Evolutionary conservation across 257 asterid genomes (phyloP), one percentile per base, ranked within the genome.

Genomic region (Plectranthus barbatus): DNA sequence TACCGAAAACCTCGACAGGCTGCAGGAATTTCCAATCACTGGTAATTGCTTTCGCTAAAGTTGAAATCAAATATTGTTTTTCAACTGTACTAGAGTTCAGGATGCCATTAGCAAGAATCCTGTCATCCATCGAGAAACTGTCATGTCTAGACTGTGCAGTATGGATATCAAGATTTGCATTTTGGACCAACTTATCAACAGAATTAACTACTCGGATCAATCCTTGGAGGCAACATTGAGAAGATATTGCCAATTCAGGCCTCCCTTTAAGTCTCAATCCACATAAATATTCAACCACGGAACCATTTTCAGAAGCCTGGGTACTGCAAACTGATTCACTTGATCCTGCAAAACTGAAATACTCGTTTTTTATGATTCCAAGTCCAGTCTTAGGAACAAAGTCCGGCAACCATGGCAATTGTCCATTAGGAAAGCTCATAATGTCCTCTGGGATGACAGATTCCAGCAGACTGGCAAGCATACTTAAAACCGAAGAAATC

Each of bases 341-440:
- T 40, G 14, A 47, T 47, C 62, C 86, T 31, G 78, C 72, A 76
- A 72, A 71, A 74, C 77, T 67, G 44, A 88, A 56, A 56, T 71
- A 81, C 42, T 91, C 82, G 55, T 78, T 79, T 71, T 73, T 82
- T 21, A 86, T 68, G 55, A 93, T 72, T 70, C 48, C 74, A 48
- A 90, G 80, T 56, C 96, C 97, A 54, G 85, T 76, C 81, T 67
- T 83, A 14, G 96, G 86, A 59, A 90, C 95, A 54, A 93, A 93
- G 10, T 93, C 97, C 0, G 99, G 97, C 71, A 92, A 79, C 91
- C 95, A 89, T 36, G 92, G 82, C 73, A 91, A 47, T 64, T n/a
- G 48, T 18, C 74, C 78, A 55, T 74, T 67, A 21, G 60, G 55
- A 46, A 76, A 67, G 56, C 73, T 72, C 51, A 17, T 50, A 63